Evolutionary conservation across 805 yeast genomes (phyloP).

Genomic region (Candida orba): DNA sequence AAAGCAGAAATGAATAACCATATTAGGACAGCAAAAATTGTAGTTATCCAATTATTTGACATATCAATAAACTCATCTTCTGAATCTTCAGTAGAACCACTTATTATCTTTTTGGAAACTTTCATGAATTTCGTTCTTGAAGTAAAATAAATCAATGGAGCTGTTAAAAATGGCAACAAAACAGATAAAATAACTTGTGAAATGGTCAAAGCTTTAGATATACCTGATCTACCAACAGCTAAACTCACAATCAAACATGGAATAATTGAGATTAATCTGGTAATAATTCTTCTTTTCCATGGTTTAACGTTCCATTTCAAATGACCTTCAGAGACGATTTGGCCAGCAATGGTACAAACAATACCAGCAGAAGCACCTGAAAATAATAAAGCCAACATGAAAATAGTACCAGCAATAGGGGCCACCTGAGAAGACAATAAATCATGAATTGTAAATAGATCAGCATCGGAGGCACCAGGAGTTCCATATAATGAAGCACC

Average conservation of each 20-base stretch:
- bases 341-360: slow-evolving; percentile 90
- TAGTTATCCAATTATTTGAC: slow-evolving; percentile 57
- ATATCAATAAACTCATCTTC: slow-evolving; percentile 32
- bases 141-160: slow-evolving; percentile 82
- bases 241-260: slow-evolving; percentile 75
- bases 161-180: slow-evolving; percentile 74
- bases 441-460: slow-evolving; percentile 67
- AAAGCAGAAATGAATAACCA: slow-evolving; percentile 71
- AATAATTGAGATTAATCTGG: slow-evolving; percentile 69
- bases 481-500: slow-evolving; percentile 71
- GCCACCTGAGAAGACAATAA: slow-evolving; percentile 56
- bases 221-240: slow-evolving; percentile 65
- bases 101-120: slow-evolving; percentile 28
- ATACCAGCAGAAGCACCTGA: slow-evolving; percentile 91
- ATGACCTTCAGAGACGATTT: slow-evolving; percentile 88
- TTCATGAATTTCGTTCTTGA: slow-evolving; percentile 63
- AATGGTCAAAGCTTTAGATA: slow-evolving; percentile 67
- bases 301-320: slow-evolving; percentile 76
- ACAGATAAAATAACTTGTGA: slow-evolving; percentile 82
- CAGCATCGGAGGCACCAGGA: slow-evolving; percentile 71
- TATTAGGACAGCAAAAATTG: slow-evolving; percentile 42
- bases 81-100: slow-evolving; percentile 9
- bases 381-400: slow-evolving; percentile 75
- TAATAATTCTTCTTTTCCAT: slow-evolving; percentile 70
- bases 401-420: slow-evolving; percentile 72